phyloP scores from a whole-genome alignment of 73 alveolate genomes.

The Breviolum minutum region DNA sequence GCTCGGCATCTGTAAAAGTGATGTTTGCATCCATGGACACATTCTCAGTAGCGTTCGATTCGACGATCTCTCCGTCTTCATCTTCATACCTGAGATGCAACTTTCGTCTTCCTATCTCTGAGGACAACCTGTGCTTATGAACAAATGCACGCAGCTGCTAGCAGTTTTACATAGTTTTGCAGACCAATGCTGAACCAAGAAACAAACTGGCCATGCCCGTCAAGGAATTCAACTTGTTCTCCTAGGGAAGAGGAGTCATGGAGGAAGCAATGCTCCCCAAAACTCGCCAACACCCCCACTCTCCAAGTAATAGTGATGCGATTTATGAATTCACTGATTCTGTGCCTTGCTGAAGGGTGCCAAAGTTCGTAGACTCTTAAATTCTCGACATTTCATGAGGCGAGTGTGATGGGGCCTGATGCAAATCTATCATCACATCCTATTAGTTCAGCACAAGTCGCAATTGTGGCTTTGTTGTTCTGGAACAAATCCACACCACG shows the following conservation, averaged over 20 bases:
- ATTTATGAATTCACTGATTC: not conserved
- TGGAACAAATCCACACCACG: conserved; percentile 34
- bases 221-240: conserved; percentile 2
- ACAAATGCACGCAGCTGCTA: too few relatives aligned
- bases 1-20: conserved; percentile 1
- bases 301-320: not conserved
- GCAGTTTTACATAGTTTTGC: not conserved
- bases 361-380: not conserved
- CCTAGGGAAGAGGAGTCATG: not conserved
- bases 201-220: conserved; percentile 21
- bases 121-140: not conserved
- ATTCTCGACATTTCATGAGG: too few relatives aligned
- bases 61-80: not conserved
- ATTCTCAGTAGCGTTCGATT: not conserved
- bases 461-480: conserved; percentile 7
- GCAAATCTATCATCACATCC: not conserved
- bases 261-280: too few relatives aligned
- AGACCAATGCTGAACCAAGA: not conserved
- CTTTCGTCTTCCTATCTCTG: not conserved
- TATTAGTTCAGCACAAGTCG: conserved; percentile 8
- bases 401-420: too few relatives aligned
- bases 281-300: too few relatives aligned
- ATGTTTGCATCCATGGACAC: not conserved
- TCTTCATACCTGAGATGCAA: not conserved
- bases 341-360: not conserved